A percentile compares a stretch with the other conserved stretches of the same genome.
These are phyloP conservation scores for Neobulgaria alba DNA, from an alignment of 2,329 filamentous ascomycete species.

Conservation along the genomic window DNA sequence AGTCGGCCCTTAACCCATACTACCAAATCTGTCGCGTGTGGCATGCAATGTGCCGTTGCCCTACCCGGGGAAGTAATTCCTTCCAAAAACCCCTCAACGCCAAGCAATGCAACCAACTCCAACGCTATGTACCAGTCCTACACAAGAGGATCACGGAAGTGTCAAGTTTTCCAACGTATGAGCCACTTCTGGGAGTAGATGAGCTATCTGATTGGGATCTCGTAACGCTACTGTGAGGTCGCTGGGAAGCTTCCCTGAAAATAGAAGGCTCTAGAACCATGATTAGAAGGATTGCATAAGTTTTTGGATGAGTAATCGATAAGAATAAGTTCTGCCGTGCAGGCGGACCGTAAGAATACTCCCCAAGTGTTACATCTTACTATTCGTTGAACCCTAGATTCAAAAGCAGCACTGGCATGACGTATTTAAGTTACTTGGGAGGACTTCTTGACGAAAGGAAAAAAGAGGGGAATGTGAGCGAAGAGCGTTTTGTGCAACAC, in stretches of 20 bases:
- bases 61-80: too few species aligned
- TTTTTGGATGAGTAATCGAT: too few species aligned
- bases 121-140: slow-evolving; percentile 11
- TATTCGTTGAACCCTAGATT: too few species aligned
- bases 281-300: slow-evolving; percentile 15
- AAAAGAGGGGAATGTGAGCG: background rate
- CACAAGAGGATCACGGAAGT: slow-evolving; percentile 12
- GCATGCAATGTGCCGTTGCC: too few species aligned
- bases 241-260: slow-evolving; percentile 49
- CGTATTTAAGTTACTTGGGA: too few species aligned
- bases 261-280: slow-evolving; percentile 37
- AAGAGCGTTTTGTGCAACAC: background rate
- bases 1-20: too few species aligned
- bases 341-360: too few species aligned
- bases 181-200: slow-evolving; percentile 62
- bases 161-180: slow-evolving; percentile 47
- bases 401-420: too few species aligned
- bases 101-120: slow-evolving; percentile 14
- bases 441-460: background rate
- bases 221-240: slow-evolving; percentile 69
- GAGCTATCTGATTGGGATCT: slow-evolving; percentile 68
- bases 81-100: too few species aligned
- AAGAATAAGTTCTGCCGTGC: too few species aligned
- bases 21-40: too few species aligned
- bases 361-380: too few species aligned